Base-by-base conservation (phyloP, 225 moss, liverwort and hornwort species). In the Pseudoscleropodium purum region DNA sequence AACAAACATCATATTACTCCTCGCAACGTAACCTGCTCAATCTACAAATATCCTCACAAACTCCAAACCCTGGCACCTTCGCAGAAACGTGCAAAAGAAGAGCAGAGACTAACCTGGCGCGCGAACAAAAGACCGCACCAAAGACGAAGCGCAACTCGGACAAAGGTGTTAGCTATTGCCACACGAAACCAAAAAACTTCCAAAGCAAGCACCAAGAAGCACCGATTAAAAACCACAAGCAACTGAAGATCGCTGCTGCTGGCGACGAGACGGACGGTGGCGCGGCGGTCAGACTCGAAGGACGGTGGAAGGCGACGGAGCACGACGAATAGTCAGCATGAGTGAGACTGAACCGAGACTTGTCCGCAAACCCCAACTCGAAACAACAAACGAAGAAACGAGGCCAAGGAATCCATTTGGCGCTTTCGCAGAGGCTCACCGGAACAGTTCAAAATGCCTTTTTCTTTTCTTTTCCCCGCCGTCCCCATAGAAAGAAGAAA, bases 271-370 rank as follows among this genome's bases (percentile, higher is more conserved):
- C 66, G 59, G 66, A 65, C 78, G 62, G 59, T 67, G 54, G 54
- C 60, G 62, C 7, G 54, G 87, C 79, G 59, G 89, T 89, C 73
- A 49, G 84, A 66, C 56, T 77, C 84, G 47, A 10, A 89, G 84
- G 90, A 76, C 90, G 92, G 92, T 88, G 90, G 82, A 63, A 82
- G 45, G 68, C 88, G 82, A 85, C 82, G 88, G 87, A 41, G 91
- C 83, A 41, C 52, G 41, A 67, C 56, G 87, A 87, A 24, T 79
- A 87, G 87, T 78, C 63, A 57, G 70, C 63, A 59, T 13, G 14
- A 45, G 77, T 27, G 56, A 39, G 41, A 36, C 80, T 26, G 57
- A 49, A 27, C 45, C 41, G 70, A 27, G 87, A 69, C 69, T 87
- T 69, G 81, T 87, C 80, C 49, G 72, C 49, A 72, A 72, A 36